Evolutionary conservation across 2,329 filamentous ascomycete genomes (phyloP).

Genomic region (Calonectria honghensis): DNA sequence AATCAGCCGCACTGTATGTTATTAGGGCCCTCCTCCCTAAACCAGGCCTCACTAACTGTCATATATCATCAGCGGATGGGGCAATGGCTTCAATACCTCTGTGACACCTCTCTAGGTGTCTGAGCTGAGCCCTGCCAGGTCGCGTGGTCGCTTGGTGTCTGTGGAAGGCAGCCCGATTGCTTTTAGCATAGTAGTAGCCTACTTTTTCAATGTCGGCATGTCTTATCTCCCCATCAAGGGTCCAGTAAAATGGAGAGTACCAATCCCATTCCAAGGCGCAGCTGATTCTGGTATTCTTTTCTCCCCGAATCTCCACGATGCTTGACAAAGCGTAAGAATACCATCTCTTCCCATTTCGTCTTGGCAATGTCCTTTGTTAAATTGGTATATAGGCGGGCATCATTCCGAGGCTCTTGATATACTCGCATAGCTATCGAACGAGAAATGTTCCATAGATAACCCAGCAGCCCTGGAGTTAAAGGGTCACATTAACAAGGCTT

Average conservation of each 20-base stretch:
- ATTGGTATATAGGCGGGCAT: background rate
- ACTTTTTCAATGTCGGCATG: conserved; percentile 1
- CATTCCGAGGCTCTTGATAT: background rate
- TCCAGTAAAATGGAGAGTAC: background rate
- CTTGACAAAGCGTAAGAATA: background rate
- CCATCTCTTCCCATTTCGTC: background rate
- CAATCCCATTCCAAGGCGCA: background rate
- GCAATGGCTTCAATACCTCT: background rate
- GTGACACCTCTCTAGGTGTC: background rate
- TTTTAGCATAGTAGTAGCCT: background rate
- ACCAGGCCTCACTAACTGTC: background rate
- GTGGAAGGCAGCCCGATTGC: background rate
- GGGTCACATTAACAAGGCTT: background rate
- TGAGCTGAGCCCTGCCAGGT: background rate
- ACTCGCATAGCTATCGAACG: background rate
- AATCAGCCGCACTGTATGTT: background rate
- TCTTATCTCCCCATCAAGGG: background rate
- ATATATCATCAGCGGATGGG: background rate
- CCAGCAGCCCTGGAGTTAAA: background rate
- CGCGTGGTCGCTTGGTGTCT: background rate
- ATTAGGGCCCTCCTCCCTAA: background rate
- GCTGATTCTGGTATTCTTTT: background rate
- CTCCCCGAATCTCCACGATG: background rate
- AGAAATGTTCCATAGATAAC: background rate
- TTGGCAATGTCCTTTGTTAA: background rate